phyloP scores from a whole-genome alignment of 495 filamentous ascomycete species.

The Tuber magnatum region DNA sequence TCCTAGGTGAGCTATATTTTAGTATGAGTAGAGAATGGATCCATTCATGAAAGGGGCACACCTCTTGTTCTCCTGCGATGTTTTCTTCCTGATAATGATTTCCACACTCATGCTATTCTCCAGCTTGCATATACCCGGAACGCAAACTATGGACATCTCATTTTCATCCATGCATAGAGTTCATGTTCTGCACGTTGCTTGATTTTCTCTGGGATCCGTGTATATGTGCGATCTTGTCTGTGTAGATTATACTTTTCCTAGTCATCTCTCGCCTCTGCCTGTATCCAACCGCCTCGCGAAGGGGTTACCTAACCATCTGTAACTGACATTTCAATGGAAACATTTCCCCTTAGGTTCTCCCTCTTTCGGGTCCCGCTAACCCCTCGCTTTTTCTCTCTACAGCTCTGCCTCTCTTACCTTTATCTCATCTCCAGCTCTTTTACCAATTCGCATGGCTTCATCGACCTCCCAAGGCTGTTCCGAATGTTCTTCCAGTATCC shows the following conservation, averaged over 20 bases:
- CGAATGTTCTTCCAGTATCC: background rate
- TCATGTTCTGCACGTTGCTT: background rate
- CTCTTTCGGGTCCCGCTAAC: too few relatives aligned
- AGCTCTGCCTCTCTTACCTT: background rate
- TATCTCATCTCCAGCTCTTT: background rate
- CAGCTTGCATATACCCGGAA: background rate
- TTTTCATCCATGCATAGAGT: background rate
- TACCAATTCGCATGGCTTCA: background rate
- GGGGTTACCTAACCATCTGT: background rate
- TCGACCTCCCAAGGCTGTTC: background rate
- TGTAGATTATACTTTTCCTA: background rate
- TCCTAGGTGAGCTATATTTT: too few relatives aligned
- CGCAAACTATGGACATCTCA: background rate
- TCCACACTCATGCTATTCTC: too few relatives aligned
- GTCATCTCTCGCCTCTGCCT: background rate
- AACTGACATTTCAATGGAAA: background rate
- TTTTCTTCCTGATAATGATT: too few relatives aligned
- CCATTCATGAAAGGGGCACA: too few relatives aligned
- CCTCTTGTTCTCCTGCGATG: too few relatives aligned
- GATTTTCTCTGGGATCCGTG: background rate
- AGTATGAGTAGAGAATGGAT: too few relatives aligned
- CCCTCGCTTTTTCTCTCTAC: too few relatives aligned
- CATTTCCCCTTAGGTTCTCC: background rate
- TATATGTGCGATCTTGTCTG: background rate
- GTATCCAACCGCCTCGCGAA: background rate